Base-by-base conservation (phyloP, 1,284 basidiomycete genomes). In the Mycosarcoma maydis region DNA sequence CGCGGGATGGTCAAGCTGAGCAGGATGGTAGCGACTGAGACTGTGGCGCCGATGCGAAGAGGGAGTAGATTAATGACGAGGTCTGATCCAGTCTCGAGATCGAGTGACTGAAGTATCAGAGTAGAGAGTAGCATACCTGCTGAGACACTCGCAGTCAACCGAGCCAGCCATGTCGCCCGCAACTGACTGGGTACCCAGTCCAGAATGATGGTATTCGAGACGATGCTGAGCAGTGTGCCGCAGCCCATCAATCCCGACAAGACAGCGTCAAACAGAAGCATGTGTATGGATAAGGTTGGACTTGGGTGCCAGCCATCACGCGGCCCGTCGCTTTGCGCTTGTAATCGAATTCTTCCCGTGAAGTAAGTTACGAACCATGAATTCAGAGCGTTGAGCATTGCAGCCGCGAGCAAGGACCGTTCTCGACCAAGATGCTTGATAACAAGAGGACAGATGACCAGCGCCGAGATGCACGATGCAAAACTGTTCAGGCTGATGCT, bases 371-470 rank as follows among this genome's bases (percentile, higher is more conserved):
- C 24, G 24, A 41, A 27, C 24, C 23, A 41, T n/a, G 23, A 27
- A 27, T 41, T 24, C 20, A 41, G 39, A 41, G 39, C 24, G n/a
- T 41, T 41, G 39, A 41, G 24, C 24, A 41, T 26, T 27, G 39
- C 39, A 41, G 39, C 39, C 24, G 24, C 39, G 39, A 41, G 39
- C 39, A 41, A 41, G 39, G 39, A 41, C 24, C 39, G 24, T 26
- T 41, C 24, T 41, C 39, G 39, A 41, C 39, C 39, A 26, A 41
- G 39, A 41, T 27, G 39, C 39, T 41, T 41, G 39, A 41, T 26
- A 24, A 26, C 23, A 17, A 41, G 39, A 26, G 39, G 39, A 27
- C 39, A 41, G 24, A 41, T 27, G 13, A 41, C 39, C 24, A 41
- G 24, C 23, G 39, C 39, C 24, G 39, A 41, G 23, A 41, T 17